phyloP scores from a whole-genome alignment of 345 rosid genomes.

The Kandelia obovata region DNA sequence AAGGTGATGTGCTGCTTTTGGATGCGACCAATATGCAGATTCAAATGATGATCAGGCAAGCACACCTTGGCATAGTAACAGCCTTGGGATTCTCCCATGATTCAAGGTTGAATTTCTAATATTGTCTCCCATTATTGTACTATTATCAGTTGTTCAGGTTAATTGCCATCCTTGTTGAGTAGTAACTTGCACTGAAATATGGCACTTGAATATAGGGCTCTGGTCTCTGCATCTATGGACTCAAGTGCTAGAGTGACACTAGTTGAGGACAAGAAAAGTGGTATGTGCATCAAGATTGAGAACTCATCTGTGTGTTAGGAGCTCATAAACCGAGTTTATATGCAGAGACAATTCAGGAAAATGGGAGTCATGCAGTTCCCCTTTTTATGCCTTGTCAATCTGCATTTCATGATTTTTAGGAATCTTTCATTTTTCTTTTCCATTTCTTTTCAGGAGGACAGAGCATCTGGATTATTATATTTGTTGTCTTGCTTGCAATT shows the following conservation, averaged over 20 bases:
- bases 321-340: neutral
- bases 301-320: neutral
- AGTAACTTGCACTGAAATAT: slow-evolving; percentile 9
- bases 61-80: slow-evolving; percentile 85
- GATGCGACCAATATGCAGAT: slow-evolving; percentile 46
- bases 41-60: slow-evolving; percentile 48
- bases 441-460: slow-evolving; percentile 36
- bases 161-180: neutral
- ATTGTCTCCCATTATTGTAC: neutral
- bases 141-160: neutral
- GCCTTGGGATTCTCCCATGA: slow-evolving; percentile 75
- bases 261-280: slow-evolving; percentile 42
- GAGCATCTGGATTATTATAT: slow-evolving; percentile 35
- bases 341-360: too few relatives aligned
- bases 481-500: slow-evolving; percentile 37
- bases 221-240: slow-evolving; percentile 82
- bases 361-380: neutral
- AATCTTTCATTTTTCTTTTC: neutral
- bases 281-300: slow-evolving; percentile 26
- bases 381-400: neutral
- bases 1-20: slow-evolving; percentile 64
- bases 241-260: slow-evolving; percentile 80
- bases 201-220: slow-evolving; percentile 47
- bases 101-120: slow-evolving; percentile 55
- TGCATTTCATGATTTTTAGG: neutral